These are phyloP conservation scores for Lachnellula subtilissima DNA, from an alignment of 2,329 filamentous ascomycete genomes.

Conservation along the genomic window DNA sequence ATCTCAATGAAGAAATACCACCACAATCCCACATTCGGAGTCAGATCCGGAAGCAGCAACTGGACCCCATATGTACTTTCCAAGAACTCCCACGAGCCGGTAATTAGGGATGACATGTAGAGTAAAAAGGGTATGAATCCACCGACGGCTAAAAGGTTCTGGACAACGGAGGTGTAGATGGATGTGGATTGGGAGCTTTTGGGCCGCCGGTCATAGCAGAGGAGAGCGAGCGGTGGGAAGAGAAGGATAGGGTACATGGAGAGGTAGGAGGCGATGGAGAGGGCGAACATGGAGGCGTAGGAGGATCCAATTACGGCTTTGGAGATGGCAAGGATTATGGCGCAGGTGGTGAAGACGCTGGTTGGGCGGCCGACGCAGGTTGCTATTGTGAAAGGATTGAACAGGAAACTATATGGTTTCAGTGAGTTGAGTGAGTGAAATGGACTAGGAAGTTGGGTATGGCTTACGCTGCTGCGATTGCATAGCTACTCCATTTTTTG, in stretches of 20 bases:
- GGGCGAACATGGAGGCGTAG: conserved; percentile 73
- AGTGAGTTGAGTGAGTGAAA: too few species aligned
- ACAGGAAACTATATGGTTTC: conserved; percentile 62
- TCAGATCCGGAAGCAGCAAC: conserved; percentile 83
- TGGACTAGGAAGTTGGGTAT: neutral
- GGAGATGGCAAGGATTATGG: conserved; percentile 77
- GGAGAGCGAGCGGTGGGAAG: conserved; percentile 72
- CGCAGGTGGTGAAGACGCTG: conserved; percentile 80
- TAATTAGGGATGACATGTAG: conserved; percentile 66
- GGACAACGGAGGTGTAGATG: conserved; percentile 46
- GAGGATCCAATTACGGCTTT: conserved; percentile 72
- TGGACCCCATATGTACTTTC: conserved; percentile 89
- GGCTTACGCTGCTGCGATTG: conserved; percentile 72
- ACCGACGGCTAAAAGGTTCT: conserved; percentile 49
- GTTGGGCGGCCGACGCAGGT: conserved; percentile 89
- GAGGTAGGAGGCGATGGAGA: conserved; percentile 84
- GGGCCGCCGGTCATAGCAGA: conserved; percentile 65
- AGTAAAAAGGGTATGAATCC: conserved; percentile 59
- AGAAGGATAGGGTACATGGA: conserved; percentile 89
- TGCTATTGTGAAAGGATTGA: conserved; percentile 90
- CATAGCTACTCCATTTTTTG: conserved; percentile 67
- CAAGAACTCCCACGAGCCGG: conserved; percentile 83
- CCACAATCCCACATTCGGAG: conserved; percentile 93
- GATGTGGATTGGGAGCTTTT: conserved; percentile 32
- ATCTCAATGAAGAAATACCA: conserved; percentile 99